Base-by-base conservation (phyloP, 352 stramenopile species). In the Pythium aphanidermatum region DNA sequence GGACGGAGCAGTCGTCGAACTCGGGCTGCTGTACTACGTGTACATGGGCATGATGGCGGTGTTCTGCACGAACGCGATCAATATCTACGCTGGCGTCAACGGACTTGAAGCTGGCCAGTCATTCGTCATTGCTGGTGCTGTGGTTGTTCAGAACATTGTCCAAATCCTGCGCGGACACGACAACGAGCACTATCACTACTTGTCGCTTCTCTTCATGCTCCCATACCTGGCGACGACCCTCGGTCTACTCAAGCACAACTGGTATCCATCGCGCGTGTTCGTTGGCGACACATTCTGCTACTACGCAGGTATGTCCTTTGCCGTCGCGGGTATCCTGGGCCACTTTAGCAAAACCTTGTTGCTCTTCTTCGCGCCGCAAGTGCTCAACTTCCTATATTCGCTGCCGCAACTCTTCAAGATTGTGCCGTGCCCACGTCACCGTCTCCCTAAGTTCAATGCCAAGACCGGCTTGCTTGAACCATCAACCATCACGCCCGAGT, bases 11-110 rank as follows among this genome's bases (percentile, higher is more conserved):
- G 70, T 98, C 27, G 62, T 98, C 5, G 92, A 98, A 55, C 60
- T 99, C 25, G 95, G 94, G 9, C 57, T 92, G 8, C 70, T 97
- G 11, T 99, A 98, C 70, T 92, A 98, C 54, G 55, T 99, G 2
- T 99, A 98, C 72, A 99, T 99, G 95, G 91, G 90, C 36, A 83
- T 99, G 68, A 89, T 99, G 60, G 93, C 95, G 4, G 95, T 99
- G 7, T 99, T 99, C 68, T 99, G 96, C 72, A 99, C 96, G 8
- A 99, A 99, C 72, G 95, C 95, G 4, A 98, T 99, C 63, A 99
- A 99, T 70, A 99, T 99, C 51, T 99, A 98, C 63, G 97, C 97
- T 8, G 97, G 97, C 29, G 97, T 99, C 50, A 99, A 99, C 63
- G 97, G 97, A 0, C 76, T 99, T 5, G 97, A 99, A 62, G 92